These are phyloP conservation scores for Parasarocladium wereldwijsianum DNA, from an alignment of 2,329 filamentous ascomycete species.

Conservation along the genomic window DNA sequence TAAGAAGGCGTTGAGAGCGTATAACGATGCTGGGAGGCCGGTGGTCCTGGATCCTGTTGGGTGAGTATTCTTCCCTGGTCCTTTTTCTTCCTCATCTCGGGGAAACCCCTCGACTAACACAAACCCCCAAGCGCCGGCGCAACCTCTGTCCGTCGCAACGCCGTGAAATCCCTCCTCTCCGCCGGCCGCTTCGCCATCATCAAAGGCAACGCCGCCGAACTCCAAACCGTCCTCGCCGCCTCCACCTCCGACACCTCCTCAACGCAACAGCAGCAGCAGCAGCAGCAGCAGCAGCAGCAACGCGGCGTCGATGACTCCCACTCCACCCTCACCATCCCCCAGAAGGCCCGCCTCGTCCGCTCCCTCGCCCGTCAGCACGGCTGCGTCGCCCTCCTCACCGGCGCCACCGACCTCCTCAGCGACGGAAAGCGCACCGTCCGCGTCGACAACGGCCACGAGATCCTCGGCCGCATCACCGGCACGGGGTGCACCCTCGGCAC, in stretches of 20 bases:
- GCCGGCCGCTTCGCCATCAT: constrained; percentile 73
- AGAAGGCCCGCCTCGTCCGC: constrained; percentile 46
- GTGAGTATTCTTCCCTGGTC: constrained; percentile 21
- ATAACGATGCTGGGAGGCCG: constrained; percentile 63
- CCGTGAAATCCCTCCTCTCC: constrained; percentile 56
- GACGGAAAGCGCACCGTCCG: constrained; percentile 56
- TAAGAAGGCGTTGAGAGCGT: constrained; percentile 58
- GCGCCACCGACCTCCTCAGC: constrained; percentile 59
- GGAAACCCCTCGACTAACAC: constrained; percentile 2
- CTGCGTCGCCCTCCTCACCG: constrained; percentile 71
- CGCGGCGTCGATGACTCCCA: constrained; percentile 77
- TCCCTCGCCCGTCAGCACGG: constrained; percentile 54
- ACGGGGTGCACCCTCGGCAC: constrained; percentile 80
- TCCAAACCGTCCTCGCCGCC: constrained; percentile 54
- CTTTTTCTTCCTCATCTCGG: not conserved
- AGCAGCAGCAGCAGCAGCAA: constrained; percentile 34
- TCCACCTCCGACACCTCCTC: constrained; percentile 9
- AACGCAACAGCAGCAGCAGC: too few relatives aligned
- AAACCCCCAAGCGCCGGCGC: constrained; percentile 49
- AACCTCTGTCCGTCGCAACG: constrained; percentile 55
- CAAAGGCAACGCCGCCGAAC: constrained; percentile 89
- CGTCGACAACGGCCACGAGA: constrained; percentile 62
- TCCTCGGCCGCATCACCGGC: constrained; percentile 58
- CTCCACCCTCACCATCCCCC: constrained; percentile 34
- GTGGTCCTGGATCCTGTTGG: constrained; percentile 84